Base-by-base conservation (phyloP, 345 rosid genomes). In the Populus pruinosa region DNA sequence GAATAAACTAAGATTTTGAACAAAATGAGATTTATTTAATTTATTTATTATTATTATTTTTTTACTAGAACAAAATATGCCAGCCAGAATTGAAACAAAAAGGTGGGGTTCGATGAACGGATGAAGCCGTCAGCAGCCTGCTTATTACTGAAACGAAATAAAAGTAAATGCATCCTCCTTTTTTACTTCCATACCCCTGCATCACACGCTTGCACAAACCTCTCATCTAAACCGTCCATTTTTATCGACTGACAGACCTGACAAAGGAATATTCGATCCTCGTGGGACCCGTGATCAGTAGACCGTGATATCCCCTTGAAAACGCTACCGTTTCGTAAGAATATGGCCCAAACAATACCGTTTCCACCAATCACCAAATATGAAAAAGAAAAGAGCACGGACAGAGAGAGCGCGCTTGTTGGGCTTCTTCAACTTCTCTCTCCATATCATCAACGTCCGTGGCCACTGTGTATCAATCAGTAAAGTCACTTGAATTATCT, bases 281-380 rank as follows among this genome's bases (percentile, higher is more conserved):
- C 63, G 63, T 23, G 25, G 25, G 63, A 17, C 63, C 21, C 63
- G n/a, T 56, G 63, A 56, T 56, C 63, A 17, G 23, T 3, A 67
- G 21, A 18, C 23, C 44, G 21, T 8, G 5, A 17, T 18, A n/a
- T 33, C 35, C 35, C 35, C 35, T 33, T 3, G 5, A 1, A 70
- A 63, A 64, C 70, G 55, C 9, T 56, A 31, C 59, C 77, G 77
- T 62, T 14, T 72, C n/a, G 17, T 6, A 1, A 3, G 20, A 17
- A 11, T 1, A 16, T 33, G n/a, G 77, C 56, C 13, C 69, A 49
- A 43, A 29, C 17, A 14, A 18, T 36, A 67, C 67, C 64, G 66
- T 67, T 67, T 25, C 36, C 68, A 21, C 78, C 72, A 76, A 76
- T 76, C 78, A 23, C 20, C 17, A 67, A 33, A 67, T 67, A 21